phyloP scores from a whole-genome alignment of 2,329 filamentous ascomycete genomes.

The Diaporthe batatas region DNA sequence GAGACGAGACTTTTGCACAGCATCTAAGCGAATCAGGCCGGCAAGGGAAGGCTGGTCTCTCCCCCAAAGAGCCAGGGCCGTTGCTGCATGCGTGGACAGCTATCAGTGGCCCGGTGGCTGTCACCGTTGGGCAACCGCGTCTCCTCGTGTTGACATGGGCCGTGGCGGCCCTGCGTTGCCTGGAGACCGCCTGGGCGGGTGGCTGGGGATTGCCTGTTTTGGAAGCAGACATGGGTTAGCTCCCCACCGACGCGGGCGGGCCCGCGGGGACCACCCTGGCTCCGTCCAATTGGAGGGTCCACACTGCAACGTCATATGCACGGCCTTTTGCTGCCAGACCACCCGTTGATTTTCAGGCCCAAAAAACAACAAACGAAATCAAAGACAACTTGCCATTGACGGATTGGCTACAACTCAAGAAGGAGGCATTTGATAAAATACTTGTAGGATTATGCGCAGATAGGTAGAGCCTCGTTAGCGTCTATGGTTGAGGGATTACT shows the following conservation, averaged over 20 bases:
- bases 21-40: constrained; percentile 19
- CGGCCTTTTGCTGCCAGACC: no score
- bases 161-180: constrained; percentile 37
- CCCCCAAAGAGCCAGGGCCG: constrained; percentile 15
- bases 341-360: no score
- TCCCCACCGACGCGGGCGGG: constrained; percentile 22
- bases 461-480: no score
- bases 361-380: no score
- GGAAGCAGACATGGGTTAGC: constrained; percentile 4
- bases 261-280: not conserved
- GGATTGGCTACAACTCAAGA: no score
- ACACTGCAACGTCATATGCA: constrained; percentile 12
- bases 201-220: constrained; percentile 47
- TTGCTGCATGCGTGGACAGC: constrained; percentile 36
- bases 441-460: no score
- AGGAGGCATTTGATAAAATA: no score
- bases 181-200: constrained; percentile 35
- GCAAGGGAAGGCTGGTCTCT: constrained; percentile 30
- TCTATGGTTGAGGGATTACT: no score
- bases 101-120: constrained; percentile 28
- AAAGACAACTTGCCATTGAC: no score
- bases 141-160: constrained; percentile 35
- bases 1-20: constrained; percentile 9
- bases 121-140: constrained; percentile 13
- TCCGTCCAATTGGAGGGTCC: not conserved